Evolutionary conservation across 352 stramenopile genomes (phyloP).

Genomic region (Phytophthora parvispora): DNA sequence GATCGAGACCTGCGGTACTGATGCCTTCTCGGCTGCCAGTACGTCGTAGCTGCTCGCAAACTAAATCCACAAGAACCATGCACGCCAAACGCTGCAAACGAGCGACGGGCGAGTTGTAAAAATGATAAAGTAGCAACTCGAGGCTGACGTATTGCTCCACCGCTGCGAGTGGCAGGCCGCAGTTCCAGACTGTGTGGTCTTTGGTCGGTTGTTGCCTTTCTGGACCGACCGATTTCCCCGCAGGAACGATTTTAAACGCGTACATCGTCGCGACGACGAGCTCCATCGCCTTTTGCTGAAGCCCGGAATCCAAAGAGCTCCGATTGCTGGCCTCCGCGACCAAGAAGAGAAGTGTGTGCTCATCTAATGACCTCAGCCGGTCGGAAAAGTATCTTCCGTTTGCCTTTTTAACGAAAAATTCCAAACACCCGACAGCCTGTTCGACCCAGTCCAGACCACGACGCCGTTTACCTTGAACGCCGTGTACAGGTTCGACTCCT

Average conservation of each 20-base stretch:
- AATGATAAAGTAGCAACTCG: constrained; percentile 43
- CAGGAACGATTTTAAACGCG: constrained; percentile 21
- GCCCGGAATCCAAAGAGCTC: not conserved
- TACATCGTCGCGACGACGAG: constrained; percentile 41
- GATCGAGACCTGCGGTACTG: constrained; percentile 27
- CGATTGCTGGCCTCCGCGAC: constrained; percentile 33
- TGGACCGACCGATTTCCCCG: constrained; percentile 3
- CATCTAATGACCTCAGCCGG: constrained; percentile 38
- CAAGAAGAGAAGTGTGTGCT: constrained; percentile 42
- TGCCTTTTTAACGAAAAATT: constrained; percentile 45
- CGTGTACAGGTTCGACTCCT: not conserved
- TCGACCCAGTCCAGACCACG: constrained; percentile 32
- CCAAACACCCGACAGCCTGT: constrained; percentile 37
- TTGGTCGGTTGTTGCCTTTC: constrained; percentile 23
- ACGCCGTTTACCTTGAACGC: not conserved
- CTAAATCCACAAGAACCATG: constrained; percentile 43
- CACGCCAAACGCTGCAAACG: constrained; percentile 30
- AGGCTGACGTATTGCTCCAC: constrained; percentile 45
- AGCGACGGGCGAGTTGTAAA: constrained; percentile 38
- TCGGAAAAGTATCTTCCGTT: constrained; percentile 37
- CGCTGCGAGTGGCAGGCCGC: constrained; percentile 27
- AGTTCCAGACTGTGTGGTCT: constrained; percentile 34
- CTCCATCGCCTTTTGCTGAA: constrained; percentile 35
- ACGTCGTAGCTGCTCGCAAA: constrained; percentile 40
- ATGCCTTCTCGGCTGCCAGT: constrained; percentile 24